These are phyloP conservation scores for Metarhizium robertsii DNA, from an alignment of 2,329 filamentous ascomycete genomes.

Conservation along the genomic window DNA sequence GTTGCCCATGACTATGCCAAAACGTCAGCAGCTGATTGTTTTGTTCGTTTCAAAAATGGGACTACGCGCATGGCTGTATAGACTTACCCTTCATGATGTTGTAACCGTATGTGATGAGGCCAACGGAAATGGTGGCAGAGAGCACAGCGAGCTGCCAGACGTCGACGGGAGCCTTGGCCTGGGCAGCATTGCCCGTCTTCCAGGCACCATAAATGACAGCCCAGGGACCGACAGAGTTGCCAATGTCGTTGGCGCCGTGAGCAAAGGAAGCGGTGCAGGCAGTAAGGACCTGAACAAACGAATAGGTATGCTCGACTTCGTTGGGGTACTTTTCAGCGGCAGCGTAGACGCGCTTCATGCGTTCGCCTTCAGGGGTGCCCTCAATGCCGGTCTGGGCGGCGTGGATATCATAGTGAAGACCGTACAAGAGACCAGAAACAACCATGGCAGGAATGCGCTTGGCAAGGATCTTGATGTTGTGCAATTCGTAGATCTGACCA, in stretches of 20 bases:
- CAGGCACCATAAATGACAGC: constrained; percentile 60
- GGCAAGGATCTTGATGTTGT: constrained; percentile 55
- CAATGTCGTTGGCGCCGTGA: constrained; percentile 70
- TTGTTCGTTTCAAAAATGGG: not conserved
- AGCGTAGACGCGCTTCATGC: constrained; percentile 47
- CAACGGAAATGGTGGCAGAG: constrained; percentile 51
- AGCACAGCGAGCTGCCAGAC: constrained; percentile 72
- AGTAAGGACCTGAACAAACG: constrained; percentile 56
- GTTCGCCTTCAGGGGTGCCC: constrained; percentile 13
- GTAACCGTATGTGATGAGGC: constrained; percentile 67
- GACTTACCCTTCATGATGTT: constrained; percentile 70
- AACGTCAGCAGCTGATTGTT: not conserved
- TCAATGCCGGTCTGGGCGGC: constrained; percentile 11
- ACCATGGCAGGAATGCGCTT: constrained; percentile 63
- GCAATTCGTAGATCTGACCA: constrained; percentile 63
- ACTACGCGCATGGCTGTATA: not conserved
- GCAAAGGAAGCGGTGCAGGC: constrained; percentile 66
- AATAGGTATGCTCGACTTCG: constrained; percentile 61
- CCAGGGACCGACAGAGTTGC: constrained; percentile 62
- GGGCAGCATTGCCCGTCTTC: constrained; percentile 51
- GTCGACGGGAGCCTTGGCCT: constrained; percentile 56
- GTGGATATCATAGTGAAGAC: constrained; percentile 76
- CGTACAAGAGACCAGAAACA: constrained; percentile 56
- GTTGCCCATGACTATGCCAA: constrained; percentile 62
- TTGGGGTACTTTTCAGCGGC: constrained; percentile 57